Percentiles rank a stretch among this genome's conserved stretches.
phyloP scores from a whole-genome alignment of 495 filamentous ascomycete genomes.

The Gamarada debralockiae region DNA sequence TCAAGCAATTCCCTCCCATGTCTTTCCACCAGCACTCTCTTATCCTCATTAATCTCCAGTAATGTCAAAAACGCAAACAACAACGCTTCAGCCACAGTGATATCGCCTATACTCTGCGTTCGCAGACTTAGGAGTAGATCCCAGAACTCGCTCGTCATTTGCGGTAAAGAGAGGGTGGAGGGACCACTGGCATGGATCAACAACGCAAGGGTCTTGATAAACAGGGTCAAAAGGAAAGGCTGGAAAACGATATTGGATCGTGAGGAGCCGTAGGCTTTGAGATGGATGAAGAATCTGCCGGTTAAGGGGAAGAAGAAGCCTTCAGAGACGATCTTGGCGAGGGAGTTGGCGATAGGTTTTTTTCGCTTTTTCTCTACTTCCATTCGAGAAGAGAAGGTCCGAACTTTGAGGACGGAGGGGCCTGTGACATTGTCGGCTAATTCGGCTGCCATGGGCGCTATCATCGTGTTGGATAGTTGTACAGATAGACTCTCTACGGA shows the following conservation, averaged over 20 bases:
- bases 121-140: slow-evolving; percentile 53
- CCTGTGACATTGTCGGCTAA: slow-evolving; percentile 58
- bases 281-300: slow-evolving; percentile 51
- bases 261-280: slow-evolving; percentile 36
- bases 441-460: slow-evolving; percentile 72
- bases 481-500: slow-evolving; percentile 57
- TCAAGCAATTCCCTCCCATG: slow-evolving; percentile 50
- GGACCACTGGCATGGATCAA: slow-evolving; percentile 64
- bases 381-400: slow-evolving; percentile 71
- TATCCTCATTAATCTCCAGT: slow-evolving; percentile 70
- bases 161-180: slow-evolving; percentile 53
- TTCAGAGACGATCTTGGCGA: slow-evolving; percentile 67
- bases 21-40: slow-evolving; percentile 52
- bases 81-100: slow-evolving; percentile 63
- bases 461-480: slow-evolving; percentile 61
- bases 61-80: slow-evolving; percentile 77
- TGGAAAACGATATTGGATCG: slow-evolving; percentile 44
- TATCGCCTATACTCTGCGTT: slow-evolving; percentile 28
- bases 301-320: slow-evolving; percentile 81
- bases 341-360: slow-evolving; percentile 66
- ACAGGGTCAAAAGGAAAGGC: slow-evolving; percentile 54
- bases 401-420: slow-evolving; percentile 79
- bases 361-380: slow-evolving; percentile 62
- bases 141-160: slow-evolving; percentile 71
- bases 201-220: slow-evolving; percentile 62